Evolutionary conservation across 306 rosid species (phyloP).

Genomic region (Astragalus membranaceus): DNA sequence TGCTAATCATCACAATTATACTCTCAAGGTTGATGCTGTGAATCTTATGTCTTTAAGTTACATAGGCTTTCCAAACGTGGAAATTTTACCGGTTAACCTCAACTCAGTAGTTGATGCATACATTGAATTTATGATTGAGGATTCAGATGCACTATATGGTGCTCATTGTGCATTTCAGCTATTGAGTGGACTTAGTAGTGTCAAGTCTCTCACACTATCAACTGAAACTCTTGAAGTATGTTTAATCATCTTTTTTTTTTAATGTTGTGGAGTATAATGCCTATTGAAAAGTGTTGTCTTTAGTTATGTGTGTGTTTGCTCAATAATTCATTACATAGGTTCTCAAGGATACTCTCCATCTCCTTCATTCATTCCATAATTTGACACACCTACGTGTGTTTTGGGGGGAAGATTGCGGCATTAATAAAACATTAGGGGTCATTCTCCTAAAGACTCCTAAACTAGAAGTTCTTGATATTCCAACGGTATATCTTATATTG

Average conservation of each 20-base stretch:
- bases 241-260: neutral
- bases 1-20: neutral
- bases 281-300: too few species aligned
- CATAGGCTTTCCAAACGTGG: neutral
- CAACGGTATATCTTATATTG: too few species aligned
- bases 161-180: neutral
- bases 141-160: neutral
- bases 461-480: too few species aligned
- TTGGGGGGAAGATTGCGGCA: too few species aligned
- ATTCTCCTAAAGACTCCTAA: too few species aligned
- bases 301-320: too few species aligned
- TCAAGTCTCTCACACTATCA: neutral
- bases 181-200: constrained; percentile 1
- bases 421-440: too few species aligned
- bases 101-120: neutral
- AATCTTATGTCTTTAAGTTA: constrained; percentile 2
- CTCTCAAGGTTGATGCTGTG: neutral
- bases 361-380: too few species aligned
- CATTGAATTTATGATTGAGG: neutral
- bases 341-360: too few species aligned
- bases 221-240: constrained; percentile 2
- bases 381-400: too few species aligned
- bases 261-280: too few species aligned
- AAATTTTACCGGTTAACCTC: neutral
- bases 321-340: too few species aligned